Conservation (phyloP, 2,329 filamentous ascomycete species). For the Aureobasidium sp. region DNA sequence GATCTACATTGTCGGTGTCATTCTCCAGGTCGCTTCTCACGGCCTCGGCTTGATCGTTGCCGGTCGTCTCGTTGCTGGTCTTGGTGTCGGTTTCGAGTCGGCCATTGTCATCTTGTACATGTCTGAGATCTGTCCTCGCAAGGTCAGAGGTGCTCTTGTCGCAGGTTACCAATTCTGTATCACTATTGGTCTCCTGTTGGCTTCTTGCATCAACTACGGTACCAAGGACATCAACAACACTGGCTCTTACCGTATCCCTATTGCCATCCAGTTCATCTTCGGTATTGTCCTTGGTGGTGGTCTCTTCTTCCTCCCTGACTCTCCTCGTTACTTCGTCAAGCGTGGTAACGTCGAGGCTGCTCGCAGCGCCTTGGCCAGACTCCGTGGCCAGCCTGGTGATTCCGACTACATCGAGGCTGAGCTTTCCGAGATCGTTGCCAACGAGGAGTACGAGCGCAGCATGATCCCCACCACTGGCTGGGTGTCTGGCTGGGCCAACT, state of each 20-base stretch:
- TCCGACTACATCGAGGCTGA: conserved; percentile 73
- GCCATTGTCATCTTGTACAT: conserved; percentile 81
- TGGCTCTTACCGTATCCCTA: conserved; percentile 71
- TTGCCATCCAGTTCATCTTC: conserved; percentile 74
- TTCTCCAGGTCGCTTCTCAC: conserved; percentile 55
- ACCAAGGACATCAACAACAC: conserved; percentile 57
- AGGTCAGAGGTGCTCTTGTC: conserved; percentile 73
- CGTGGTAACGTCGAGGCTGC: conserved; percentile 63
- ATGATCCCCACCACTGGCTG: conserved; percentile 60
- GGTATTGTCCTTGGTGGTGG: conserved; percentile 66
- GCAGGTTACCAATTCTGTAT: conserved; percentile 79
- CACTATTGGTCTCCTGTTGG: conserved; percentile 65
- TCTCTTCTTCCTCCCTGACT: conserved; percentile 73
- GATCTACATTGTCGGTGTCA: conserved; percentile 59
- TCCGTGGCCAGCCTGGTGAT: conserved; percentile 66
- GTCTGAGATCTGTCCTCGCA: conserved; percentile 69
- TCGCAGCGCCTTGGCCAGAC: conserved; percentile 52
- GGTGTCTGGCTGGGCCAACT: conserved; percentile 61
- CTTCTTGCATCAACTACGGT: conserved; percentile 66
- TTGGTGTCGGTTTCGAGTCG: conserved; percentile 75
- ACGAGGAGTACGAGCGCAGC: conserved; percentile 74
- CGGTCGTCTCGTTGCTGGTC: conserved; percentile 67
- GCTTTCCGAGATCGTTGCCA: conserved; percentile 79
- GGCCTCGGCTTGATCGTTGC: conserved; percentile 58
- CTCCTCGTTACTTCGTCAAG: conserved; percentile 79